phyloP scores from a whole-genome alignment of 345 rosid genomes.

The Viola odorata region DNA sequence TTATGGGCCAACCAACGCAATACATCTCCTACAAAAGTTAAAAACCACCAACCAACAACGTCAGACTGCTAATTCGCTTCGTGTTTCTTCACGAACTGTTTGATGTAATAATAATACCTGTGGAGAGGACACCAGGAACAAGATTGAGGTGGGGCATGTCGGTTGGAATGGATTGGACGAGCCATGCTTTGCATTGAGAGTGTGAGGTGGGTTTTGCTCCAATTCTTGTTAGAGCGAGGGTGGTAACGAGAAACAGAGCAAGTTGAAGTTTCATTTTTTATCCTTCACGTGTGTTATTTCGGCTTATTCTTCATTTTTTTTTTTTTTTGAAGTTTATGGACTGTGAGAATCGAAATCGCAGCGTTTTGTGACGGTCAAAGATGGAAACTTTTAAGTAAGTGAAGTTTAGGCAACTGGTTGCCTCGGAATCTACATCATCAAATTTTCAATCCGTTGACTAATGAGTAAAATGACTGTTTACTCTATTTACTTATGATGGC shows the following conservation, averaged over 20 bases:
- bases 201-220: neutral
- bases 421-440: too few species aligned
- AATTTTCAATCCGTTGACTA: too few species aligned
- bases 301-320: neutral
- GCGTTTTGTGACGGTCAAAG: too few species aligned
- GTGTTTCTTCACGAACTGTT: too few species aligned
- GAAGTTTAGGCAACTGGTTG: too few species aligned
- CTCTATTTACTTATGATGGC: too few species aligned
- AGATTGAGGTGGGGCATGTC: conserved; percentile 71
- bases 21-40: conserved; percentile 48
- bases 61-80: too few species aligned
- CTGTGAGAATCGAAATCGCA: too few species aligned
- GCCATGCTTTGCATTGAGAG: conserved; percentile 77
- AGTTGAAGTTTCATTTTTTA: conserved; percentile 6
- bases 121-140: conserved; percentile 68
- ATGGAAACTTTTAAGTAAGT: too few species aligned
- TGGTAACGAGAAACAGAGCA: conserved; percentile 23
- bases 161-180: conserved; percentile 89
- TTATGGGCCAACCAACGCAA: conserved; percentile 73
- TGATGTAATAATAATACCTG: conserved; percentile 32
- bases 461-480: too few species aligned
- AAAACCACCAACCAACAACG: neutral
- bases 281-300: neutral
- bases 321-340: neutral
- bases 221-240: conserved; percentile 16